Conservation (phyloP, 2,329 filamentous ascomycete species). For the Celoporthe dispersa region DNA sequence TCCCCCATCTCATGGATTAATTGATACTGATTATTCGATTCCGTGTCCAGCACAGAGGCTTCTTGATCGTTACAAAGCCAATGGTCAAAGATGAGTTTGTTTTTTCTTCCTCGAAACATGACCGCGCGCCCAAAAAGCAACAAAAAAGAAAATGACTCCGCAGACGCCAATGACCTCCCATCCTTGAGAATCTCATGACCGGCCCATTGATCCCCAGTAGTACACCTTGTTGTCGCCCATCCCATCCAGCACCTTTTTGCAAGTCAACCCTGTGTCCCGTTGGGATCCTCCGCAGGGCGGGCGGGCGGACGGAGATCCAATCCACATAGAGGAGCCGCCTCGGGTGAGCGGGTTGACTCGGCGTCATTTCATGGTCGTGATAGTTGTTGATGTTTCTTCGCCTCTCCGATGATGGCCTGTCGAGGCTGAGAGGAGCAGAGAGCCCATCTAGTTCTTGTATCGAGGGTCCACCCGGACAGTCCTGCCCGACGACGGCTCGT, state of each 20-base stretch:
- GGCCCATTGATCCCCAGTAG: background rate
- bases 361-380: background rate
- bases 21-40: background rate
- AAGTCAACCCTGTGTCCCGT: background rate
- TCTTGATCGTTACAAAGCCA: background rate
- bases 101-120: background rate
- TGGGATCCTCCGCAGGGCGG: background rate
- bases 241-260: background rate
- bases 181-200: background rate
- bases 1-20: background rate
- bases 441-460: slow-evolving; percentile 9
- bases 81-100: background rate
- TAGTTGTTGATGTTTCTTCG: background rate
- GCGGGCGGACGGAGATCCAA: too few species aligned
- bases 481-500: slow-evolving; percentile 22
- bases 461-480: slow-evolving; percentile 24
- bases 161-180: background rate
- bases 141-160: background rate
- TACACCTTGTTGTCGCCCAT: background rate
- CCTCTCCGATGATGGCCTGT: background rate
- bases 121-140: background rate
- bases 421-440: background rate
- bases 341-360: background rate
- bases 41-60: slow-evolving; percentile 17
- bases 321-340: too few species aligned